Evolutionary conservation across 2,329 filamentous ascomycete species (phyloP).

Genomic region (Alternaria tenuissima): DNA sequence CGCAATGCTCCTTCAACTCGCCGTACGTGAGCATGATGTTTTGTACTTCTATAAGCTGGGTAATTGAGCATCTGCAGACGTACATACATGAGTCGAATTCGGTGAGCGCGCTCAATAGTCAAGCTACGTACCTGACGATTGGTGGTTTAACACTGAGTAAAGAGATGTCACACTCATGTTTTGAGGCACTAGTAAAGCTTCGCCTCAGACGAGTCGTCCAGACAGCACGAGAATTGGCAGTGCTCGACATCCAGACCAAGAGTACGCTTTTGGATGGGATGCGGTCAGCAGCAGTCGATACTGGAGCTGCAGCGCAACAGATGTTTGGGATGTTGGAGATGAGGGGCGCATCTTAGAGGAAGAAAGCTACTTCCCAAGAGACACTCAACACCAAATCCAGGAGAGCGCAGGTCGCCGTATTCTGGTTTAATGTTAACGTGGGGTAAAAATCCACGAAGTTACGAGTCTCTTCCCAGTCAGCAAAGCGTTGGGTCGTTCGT

Average conservation of each 20-base stretch:
- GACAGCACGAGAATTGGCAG: not conserved
- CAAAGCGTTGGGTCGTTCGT: too few relatives aligned
- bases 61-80: not conserved
- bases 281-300: not conserved
- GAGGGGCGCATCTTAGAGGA: not conserved
- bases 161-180: slow-evolving; percentile 1
- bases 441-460: too few relatives aligned
- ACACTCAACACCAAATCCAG: not conserved
- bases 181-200: not conserved
- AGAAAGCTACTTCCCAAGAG: not conserved
- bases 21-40: not conserved
- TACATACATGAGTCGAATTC: not conserved
- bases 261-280: not conserved
- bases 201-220: not conserved
- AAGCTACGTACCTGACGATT: not conserved
- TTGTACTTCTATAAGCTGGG: slow-evolving; percentile 1
- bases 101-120: not conserved
- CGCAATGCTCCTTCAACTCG: not conserved
- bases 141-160: not conserved
- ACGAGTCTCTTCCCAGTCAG: too few relatives aligned
- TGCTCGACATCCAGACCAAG: not conserved
- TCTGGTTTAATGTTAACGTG: too few relatives aligned
- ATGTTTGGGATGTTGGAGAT: slow-evolving; percentile 2
- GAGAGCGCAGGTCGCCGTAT: too few relatives aligned
- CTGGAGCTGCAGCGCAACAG: slow-evolving; percentile 3